Conservation (phyloP, 2,329 filamentous ascomycete species). For the Fusarium robinianum region DNA sequence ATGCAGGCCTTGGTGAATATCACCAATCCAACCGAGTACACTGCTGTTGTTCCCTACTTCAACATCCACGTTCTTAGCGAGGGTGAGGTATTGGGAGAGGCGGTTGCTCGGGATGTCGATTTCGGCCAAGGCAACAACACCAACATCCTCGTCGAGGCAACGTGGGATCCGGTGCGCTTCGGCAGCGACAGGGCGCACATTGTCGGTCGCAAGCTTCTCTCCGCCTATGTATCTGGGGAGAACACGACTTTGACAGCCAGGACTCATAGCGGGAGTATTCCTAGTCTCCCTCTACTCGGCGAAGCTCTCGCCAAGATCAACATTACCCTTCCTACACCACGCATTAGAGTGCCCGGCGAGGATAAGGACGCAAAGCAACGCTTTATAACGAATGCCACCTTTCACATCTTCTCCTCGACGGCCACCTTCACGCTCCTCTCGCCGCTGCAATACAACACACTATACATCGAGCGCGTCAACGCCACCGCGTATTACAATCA, state of each 20-base stretch:
- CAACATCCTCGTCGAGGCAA: constrained; percentile 67
- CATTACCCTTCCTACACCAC: constrained; percentile 73
- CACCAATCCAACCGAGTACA: constrained; percentile 88
- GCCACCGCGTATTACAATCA: constrained; percentile 86
- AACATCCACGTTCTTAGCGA: constrained; percentile 78
- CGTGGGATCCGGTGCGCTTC: constrained; percentile 71
- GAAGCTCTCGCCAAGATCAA: constrained; percentile 72
- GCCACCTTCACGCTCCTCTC: constrained; percentile 84
- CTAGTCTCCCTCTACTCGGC: constrained; percentile 72
- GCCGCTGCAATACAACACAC: constrained; percentile 71
- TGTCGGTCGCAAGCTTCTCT: constrained; percentile 74
- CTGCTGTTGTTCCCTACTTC: constrained; percentile 77
- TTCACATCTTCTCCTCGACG: constrained; percentile 85
- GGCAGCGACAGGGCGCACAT: constrained; percentile 64
- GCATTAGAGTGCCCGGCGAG: constrained; percentile 61
- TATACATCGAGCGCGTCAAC: constrained; percentile 79
- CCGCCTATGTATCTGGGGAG: constrained; percentile 83
- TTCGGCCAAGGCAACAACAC: constrained; percentile 73
- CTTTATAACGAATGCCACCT: constrained; percentile 84
- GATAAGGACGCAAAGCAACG: constrained; percentile 50
- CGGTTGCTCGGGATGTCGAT: constrained; percentile 65
- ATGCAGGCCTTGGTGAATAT: constrained; percentile 77
- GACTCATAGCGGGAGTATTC: constrained; percentile 73
- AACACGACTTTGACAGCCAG: constrained; percentile 81
- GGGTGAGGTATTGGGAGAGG: constrained; percentile 74